Percentiles rank a stretch among this genome's conserved stretches.
Evolutionary conservation across 2,329 filamentous ascomycete species (phyloP).

Genomic region (Leptographium wingfieldii): DNA sequence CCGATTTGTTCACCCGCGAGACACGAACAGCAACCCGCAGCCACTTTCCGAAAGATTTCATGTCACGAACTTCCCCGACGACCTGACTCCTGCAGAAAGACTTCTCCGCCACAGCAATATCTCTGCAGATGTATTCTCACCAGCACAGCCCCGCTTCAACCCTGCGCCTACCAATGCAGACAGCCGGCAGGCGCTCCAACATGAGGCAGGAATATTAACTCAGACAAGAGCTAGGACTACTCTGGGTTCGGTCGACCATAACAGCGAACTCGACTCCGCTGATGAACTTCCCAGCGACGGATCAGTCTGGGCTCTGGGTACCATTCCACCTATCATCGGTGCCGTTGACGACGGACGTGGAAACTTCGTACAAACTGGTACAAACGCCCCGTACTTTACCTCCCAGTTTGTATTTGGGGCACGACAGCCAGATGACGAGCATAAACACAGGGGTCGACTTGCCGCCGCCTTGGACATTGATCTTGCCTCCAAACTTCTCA

Average conservation of each 20-base stretch:
- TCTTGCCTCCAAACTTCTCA: conserved; percentile 50
- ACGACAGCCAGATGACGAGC: conserved; percentile 43
- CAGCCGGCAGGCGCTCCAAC: conserved; percentile 15
- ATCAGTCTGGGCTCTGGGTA: conserved; percentile 66
- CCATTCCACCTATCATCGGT: conserved; percentile 43
- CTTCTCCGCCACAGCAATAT: conserved; percentile 28
- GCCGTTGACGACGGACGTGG: conserved; percentile 52
- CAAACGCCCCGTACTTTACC: conserved; percentile 54
- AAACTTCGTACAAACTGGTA: conserved; percentile 53
- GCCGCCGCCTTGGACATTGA: conserved; percentile 75
- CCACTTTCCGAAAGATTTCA: conserved; percentile 31
- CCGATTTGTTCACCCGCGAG: conserved; percentile 37
- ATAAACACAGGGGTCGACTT: conserved; percentile 60
- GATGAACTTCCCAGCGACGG: conserved; percentile 39
- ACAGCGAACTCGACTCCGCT: conserved; percentile 1
- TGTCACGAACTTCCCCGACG: conserved; percentile 28
- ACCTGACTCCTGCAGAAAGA: conserved; percentile 31
- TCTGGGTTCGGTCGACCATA: conserved; percentile 10
- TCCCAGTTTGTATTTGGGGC: conserved; percentile 33
- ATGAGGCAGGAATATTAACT: conserved; percentile 16
- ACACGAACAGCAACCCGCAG: conserved; percentile 13
- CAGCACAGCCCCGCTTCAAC: conserved; percentile 17
- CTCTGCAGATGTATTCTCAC: conserved; percentile 30
- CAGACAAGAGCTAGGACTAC: conserved; percentile 17
- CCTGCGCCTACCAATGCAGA: conserved; percentile 14